Percentiles rank a stretch among this genome's conserved stretches.
phyloP scores from a whole-genome alignment of 805 yeast genomes.

The Millerozyma miso region DNA sequence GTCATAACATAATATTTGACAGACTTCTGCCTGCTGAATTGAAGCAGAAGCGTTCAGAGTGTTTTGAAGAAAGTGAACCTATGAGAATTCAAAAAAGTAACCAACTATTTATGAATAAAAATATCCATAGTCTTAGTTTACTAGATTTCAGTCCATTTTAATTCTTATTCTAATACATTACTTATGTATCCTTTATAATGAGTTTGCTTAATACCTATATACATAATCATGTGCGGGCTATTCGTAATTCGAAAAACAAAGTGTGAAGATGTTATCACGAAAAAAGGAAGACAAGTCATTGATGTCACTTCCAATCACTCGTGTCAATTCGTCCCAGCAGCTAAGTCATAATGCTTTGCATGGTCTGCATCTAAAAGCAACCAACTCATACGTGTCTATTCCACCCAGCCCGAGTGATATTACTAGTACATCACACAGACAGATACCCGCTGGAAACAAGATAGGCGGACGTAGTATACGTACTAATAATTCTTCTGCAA shows the following conservation, averaged over 20 bases:
- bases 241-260: neutral
- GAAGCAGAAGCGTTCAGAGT: slow-evolving; percentile 5
- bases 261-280: slow-evolving; percentile 21
- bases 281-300: slow-evolving; percentile 23
- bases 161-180: neutral
- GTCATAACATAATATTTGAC: slow-evolving; percentile 16
- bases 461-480: slow-evolving; percentile 24
- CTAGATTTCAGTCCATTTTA: neutral
- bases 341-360: slow-evolving; percentile 21
- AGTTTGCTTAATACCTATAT: neutral
- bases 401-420: slow-evolving; percentile 27
- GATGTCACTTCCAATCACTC: slow-evolving; percentile 32
- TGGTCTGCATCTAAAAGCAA: neutral
- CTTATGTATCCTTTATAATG: neutral
- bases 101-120: slow-evolving; percentile 12
- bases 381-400: slow-evolving; percentile 14
- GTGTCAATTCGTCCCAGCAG: slow-evolving; percentile 31
- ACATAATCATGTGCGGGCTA: neutral
- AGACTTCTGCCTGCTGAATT: slow-evolving; percentile 9
- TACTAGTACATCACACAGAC: slow-evolving; percentile 33
- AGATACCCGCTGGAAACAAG: slow-evolving; percentile 12
- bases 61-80: slow-evolving; percentile 14
- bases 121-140: slow-evolving; percentile 3
- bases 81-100: slow-evolving; percentile 15
- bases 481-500: neutral